phyloP scores from a whole-genome alignment of 1,284 basidiomycete species.

The Ganoderma meredithae region DNA sequence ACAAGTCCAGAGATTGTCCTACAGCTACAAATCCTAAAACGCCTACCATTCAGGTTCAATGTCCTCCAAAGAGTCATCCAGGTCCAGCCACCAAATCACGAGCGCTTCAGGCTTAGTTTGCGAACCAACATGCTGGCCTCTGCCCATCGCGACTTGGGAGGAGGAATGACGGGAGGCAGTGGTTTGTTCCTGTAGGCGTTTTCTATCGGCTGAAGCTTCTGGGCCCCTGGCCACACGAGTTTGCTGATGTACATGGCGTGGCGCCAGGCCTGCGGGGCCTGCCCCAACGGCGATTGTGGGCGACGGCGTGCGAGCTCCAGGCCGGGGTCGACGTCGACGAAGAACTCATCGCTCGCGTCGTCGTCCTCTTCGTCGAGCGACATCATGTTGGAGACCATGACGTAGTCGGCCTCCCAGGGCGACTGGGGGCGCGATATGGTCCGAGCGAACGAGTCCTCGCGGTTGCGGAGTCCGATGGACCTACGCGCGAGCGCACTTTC shows the following conservation, averaged over 20 bases:
- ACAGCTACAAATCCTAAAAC: not conserved
- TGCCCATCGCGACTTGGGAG: conserved; percentile 12
- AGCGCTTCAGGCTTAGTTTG: conserved; percentile 4
- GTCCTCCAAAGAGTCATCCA: not conserved
- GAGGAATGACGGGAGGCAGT: not conserved
- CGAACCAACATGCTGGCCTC: conserved; percentile 11
- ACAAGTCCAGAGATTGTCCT: not conserved
- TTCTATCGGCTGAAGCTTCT: not conserved
- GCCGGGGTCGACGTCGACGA: not conserved
- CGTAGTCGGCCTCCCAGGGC: conserved; percentile 4
- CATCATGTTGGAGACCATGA: conserved; percentile 13
- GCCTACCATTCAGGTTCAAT: not conserved
- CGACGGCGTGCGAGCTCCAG: not conserved
- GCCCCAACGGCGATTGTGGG: not conserved
- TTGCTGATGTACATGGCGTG: conserved; percentile 37
- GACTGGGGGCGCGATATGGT: conserved; percentile 1
- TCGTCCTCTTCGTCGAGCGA: not conserved
- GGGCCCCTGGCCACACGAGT: conserved; percentile 31
- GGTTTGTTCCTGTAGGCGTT: not conserved
- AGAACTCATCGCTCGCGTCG: not conserved
- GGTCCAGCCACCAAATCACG: not conserved
- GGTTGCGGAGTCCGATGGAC: not conserved
- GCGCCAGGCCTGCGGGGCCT: conserved; percentile 30
- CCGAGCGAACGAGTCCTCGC: not conserved
- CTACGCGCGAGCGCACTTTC: not conserved